Base-by-base conservation (phyloP, 1,284 basidiomycete species). In the Cutaneotrichosporon dermatis region DNA sequence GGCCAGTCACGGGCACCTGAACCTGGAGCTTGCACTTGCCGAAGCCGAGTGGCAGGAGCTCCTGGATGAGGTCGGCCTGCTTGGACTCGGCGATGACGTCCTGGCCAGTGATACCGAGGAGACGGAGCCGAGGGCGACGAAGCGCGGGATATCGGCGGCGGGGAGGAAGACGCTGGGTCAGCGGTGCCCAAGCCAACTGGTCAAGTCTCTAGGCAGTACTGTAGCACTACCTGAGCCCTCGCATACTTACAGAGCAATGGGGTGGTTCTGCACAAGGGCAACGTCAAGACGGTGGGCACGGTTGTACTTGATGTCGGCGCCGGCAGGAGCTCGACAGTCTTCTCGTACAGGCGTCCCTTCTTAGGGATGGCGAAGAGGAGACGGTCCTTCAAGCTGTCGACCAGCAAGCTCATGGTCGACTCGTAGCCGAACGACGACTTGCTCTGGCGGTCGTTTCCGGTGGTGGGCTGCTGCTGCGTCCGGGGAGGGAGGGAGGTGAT, bases 41-140 rank as follows among this genome's bases (percentile, higher is more conserved):
- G 69, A 98, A 99, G 0, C 88, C 91, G 53, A 99, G 86, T 4
- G 85, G 86, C 11, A 96, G 83, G 43, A 88, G 82, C 74, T 98
- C 90, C 2, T 85, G 85, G 61, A 98, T 86, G 57, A 86, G 83
- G 13, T 83, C 75, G 64, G 88, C 81, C 85, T 90, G 90, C 61
- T 85, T 82, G 34, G 92, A 84, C 79, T 99, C 95, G 58, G 93
- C 85, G 66, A 99, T 92, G 71, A 98, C 92, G 79, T 99, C 95
- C 79, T 98, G 94, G 1, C 95, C 95, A n/a, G 78, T 79, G 64
- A 79, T 79, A 52, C 78, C 78, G 50, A 79, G 69, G 77, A 77
- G 69, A 99, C 90, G 72, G 96, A 92, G 57, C 95, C 95, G 76
- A 97, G 92, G 36, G 92, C 96, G 41, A 99, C 96, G 79, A 98